Base-by-base conservation (phyloP, 2,329 filamentous ascomycete genomes). In the Furcasterigmium sp. region DNA sequence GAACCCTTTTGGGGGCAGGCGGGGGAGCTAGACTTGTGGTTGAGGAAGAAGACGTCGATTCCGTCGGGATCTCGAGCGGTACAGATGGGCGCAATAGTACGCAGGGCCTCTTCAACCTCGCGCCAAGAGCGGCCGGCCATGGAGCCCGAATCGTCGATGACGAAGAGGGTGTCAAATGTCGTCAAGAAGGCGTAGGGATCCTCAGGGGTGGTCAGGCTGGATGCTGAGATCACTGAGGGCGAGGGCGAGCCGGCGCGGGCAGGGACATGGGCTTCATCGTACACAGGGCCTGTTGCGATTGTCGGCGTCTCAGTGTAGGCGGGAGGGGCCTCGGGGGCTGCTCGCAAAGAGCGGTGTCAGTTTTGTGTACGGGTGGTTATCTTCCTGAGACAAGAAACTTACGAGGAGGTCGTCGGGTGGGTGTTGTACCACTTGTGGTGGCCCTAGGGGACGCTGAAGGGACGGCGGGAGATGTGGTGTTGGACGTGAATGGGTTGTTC, bases 1-100 rank as follows among this genome's bases (percentile, higher is more conserved):
- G 60, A 61, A 9, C 57, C 46, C 2, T 48, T 53, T 6, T 37
- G 28, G 7, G 45, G 44, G 5, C 56, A 53, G n/a, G 72, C 68
- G 0, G 47, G 45, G 20, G 65, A 56, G 6, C 46, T 60, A 48
- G 67, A 70, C 28, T 60, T 57, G 58, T 85, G 76, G 66, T 97
- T 96, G 29, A 97, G 72, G 63, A 97, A 97, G 73, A 87, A 90
- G 50, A 97, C 71, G 58, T 97, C 91, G 52, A 97, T 82, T 18
- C 91, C 91, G 61, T 96, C 87, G 1, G 71, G 66, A 59, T 97
- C 91, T 61, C 87, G 82, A 4, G 70, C 61, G 1, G 87, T 87
- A 65, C 91, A 94, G 56, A 95, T 85, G 1, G 88, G 88, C 0
- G 88, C 78, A 56, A 97, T 90, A 38, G 80, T 73, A 25, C 75